A percentile compares a stretch with the other conserved stretches of the same genome.
These are phyloP conservation scores for Tulasnella sp. DNA, from an alignment of 768 basidiomycete species.

Conservation along the genomic window DNA sequence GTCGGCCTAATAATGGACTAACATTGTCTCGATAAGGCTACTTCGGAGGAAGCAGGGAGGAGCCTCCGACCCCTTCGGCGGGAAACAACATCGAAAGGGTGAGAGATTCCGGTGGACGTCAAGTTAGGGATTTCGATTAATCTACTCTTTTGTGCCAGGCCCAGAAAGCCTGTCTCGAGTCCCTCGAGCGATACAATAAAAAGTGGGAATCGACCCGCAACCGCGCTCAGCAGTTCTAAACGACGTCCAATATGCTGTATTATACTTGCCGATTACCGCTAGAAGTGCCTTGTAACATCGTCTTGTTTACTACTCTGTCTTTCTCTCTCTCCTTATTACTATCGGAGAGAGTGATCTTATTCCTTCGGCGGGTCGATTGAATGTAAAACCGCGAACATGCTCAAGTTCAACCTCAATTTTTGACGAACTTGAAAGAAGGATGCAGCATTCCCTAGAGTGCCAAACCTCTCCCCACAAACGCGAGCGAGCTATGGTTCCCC, in stretches of 20 bases:
- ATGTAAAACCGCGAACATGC: no score
- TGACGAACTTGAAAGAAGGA: constrained; percentile 78
- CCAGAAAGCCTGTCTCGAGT: neutral
- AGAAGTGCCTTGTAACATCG: no score
- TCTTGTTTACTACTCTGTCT: no score
- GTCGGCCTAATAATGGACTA: neutral
- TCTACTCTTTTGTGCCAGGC: neutral
- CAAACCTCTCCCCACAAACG: constrained; percentile 77
- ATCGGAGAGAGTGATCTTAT: no score
- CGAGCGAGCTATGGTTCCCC: constrained; percentile 57
- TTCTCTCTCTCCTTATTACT: no score
- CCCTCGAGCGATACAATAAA: neutral
- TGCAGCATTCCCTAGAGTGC: constrained; percentile 62
- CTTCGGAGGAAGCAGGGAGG: neutral
- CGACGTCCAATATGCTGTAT: neutral
- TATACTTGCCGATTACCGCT: neutral
- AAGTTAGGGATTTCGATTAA: neutral
- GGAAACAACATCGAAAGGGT: constrained; percentile 12
- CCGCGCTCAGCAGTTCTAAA: constrained; percentile 2
- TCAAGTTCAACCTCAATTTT: no score
- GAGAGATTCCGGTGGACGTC: neutral
- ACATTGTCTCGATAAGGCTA: neutral
- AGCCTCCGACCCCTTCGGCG: neutral
- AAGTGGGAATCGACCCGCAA: constrained; percentile 1
- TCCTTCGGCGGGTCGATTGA: no score